Evolutionary conservation across 352 stramenopile genomes (phyloP).

Genomic region (Blastocystis sp.): DNA sequence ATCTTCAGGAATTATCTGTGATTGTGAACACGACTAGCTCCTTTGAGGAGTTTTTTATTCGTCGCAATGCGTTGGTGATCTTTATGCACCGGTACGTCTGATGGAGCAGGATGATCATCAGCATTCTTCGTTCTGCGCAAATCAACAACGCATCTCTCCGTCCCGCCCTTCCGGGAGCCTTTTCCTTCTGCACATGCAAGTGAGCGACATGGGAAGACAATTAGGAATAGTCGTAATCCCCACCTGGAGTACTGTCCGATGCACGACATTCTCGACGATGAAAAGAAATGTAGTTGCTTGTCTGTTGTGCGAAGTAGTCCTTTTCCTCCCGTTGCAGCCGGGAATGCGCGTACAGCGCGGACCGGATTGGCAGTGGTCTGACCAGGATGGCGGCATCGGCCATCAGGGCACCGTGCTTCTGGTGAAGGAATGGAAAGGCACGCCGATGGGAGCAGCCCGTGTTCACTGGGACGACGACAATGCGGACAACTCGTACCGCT

Average conservation of each 20-base stretch:
- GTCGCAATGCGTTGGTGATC: conserved; percentile 55
- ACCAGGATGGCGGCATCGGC: conserved; percentile 50
- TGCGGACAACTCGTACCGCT: conserved; percentile 41
- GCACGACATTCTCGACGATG: conserved; percentile 50
- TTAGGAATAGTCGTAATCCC: conserved; percentile 33
- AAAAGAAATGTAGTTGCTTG: conserved; percentile 44
- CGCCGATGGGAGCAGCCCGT: background rate
- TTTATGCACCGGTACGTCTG: conserved; percentile 39
- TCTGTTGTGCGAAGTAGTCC: background rate
- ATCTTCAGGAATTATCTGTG: conserved; percentile 54
- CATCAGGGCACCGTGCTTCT: conserved; percentile 39
- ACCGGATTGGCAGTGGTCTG: conserved; percentile 53
- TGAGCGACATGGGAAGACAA: background rate
- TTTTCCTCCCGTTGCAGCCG: conserved; percentile 24
- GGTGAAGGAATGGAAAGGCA: conserved; percentile 51
- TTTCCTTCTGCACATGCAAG: conserved; percentile 52
- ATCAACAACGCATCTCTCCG: conserved; percentile 43
- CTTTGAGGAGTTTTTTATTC: conserved; percentile 57
- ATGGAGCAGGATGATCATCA: background rate
- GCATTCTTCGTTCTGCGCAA: conserved; percentile 54
- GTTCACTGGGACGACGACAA: conserved; percentile 43
- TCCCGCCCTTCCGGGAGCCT: conserved; percentile 18
- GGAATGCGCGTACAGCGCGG: conserved; percentile 52
- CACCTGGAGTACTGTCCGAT: conserved; percentile 53
- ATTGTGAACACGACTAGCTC: conserved; percentile 55